Evolutionary conservation across 768 basidiomycete genomes (phyloP).

Genomic region (Mycena floridula): DNA sequence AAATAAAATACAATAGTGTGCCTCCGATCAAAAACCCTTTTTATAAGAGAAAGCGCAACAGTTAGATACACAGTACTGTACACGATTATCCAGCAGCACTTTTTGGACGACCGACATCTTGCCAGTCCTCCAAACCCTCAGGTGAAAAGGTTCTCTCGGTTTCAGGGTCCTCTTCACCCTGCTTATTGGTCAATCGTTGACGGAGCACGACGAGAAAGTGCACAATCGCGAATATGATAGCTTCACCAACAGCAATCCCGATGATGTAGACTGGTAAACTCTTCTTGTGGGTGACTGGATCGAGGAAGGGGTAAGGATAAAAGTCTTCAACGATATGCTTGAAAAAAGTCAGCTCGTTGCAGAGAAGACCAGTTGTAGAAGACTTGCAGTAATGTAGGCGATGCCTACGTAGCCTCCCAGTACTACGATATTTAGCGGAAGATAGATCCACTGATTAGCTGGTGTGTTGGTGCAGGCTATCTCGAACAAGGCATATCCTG

Average conservation of each 20-base stretch:
- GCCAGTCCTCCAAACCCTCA: neutral
- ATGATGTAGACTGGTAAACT: slow-evolving; percentile 56
- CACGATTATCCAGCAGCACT: neutral
- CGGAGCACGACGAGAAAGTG: slow-evolving; percentile 36
- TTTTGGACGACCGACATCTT: neutral
- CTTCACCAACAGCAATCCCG: slow-evolving; percentile 48
- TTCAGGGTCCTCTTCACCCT: neutral
- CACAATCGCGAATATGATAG: slow-evolving; percentile 45
- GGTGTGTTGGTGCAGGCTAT: slow-evolving; percentile 46
- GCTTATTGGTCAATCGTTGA: slow-evolving; percentile 13
- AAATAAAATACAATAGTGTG: too few relatives aligned
- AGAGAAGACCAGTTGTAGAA: slow-evolving; percentile 35
- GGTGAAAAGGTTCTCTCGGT: neutral
- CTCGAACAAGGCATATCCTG: slow-evolving; percentile 50
- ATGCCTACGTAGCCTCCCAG: slow-evolving; percentile 56
- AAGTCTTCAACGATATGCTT: too few relatives aligned
- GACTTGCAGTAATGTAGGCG: slow-evolving; percentile 64
- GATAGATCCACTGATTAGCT: slow-evolving; percentile 45
- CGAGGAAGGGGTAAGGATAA: slow-evolving; percentile 64
- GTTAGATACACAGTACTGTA: too few relatives aligned
- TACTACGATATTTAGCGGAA: slow-evolving; percentile 40
- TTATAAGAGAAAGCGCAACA: too few relatives aligned
- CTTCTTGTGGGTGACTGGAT: slow-evolving; percentile 38
- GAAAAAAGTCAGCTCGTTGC: neutral
- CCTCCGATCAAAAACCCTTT: too few relatives aligned